Conservation (phyloP, 257 asterid genomes). For the Paraleonurus japonicus region DNA sequence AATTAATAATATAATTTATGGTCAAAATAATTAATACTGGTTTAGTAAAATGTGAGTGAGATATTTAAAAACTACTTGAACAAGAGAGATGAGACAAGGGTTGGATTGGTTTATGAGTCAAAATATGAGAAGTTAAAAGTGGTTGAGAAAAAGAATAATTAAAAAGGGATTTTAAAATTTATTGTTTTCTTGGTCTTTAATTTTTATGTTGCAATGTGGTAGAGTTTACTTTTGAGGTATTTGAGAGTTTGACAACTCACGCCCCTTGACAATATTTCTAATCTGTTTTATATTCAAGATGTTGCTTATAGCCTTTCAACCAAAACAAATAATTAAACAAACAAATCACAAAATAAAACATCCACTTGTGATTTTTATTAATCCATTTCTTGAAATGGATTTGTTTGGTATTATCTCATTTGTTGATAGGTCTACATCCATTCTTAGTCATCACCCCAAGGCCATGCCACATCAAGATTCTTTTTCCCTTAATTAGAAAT, state of each 20-base stretch:
- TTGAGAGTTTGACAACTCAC: conserved; percentile 27
- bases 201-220: conserved; percentile 17
- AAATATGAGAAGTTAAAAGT: neutral
- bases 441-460: conserved; percentile 40
- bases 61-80: neutral
- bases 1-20: too few species aligned
- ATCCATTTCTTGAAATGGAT: conserved; percentile 41
- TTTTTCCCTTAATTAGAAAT: conserved; percentile 27
- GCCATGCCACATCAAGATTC: conserved; percentile 42
- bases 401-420: conserved; percentile 59
- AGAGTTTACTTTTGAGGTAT: conserved; percentile 30
- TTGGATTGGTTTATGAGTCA: neutral
- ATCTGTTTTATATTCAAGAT: conserved; percentile 19
- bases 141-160: neutral
- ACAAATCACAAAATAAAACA: conserved; percentile 31
- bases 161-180: neutral
- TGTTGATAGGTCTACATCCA: conserved; percentile 67
- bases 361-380: conserved; percentile 32
- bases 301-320: conserved; percentile 33
- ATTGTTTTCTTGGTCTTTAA: conserved; percentile 13
- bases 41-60: too few species aligned
- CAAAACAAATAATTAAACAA: conserved; percentile 17
- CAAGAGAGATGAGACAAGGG: neutral
- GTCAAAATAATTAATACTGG: too few species aligned
- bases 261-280: conserved; percentile 20